A percentile compares a stretch with the other conserved stretches of the same genome.
These are phyloP conservation scores for Aspergillus terreus DNA, from an alignment of 2,329 filamentous ascomycete genomes.

Conservation along the genomic window DNA sequence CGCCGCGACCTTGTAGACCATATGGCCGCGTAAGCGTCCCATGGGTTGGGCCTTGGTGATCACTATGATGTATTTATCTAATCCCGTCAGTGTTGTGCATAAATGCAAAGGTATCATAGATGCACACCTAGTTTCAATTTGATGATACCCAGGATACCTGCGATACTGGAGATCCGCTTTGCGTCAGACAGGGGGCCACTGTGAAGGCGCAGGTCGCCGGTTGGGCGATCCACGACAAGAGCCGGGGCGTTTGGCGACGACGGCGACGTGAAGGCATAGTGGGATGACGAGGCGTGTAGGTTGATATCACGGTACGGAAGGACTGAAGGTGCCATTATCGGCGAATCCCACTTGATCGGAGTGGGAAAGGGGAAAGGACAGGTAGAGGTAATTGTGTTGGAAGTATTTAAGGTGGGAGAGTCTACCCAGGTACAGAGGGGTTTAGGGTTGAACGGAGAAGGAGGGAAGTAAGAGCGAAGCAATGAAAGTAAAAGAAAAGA, in stretches of 20 bases:
- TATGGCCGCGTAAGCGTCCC: conserved; percentile 88
- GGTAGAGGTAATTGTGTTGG: too few species aligned
- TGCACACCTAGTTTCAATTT: conserved; percentile 80
- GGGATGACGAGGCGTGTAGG: conserved; percentile 82
- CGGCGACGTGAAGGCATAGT: conserved; percentile 95
- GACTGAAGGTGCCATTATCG: conserved; percentile 31
- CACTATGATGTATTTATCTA: conserved; percentile 92
- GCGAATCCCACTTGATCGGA: conserved; percentile 1
- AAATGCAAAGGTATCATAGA: background rate
- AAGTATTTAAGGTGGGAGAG: too few species aligned
- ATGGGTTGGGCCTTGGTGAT: conserved; percentile 92
- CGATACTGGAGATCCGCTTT: conserved; percentile 88
- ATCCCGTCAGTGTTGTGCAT: conserved; percentile 15
- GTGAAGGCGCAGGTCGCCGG: conserved; percentile 81
- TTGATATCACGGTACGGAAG: conserved; percentile 95
- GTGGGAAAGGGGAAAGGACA: background rate
- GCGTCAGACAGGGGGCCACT: conserved; percentile 72
- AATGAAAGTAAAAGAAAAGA: background rate
- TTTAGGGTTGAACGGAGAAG: background rate
- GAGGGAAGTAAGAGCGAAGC: conserved; percentile 3
- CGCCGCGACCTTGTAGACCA: conserved; percentile 87
- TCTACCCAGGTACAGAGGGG: background rate
- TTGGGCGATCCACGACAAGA: conserved; percentile 84
- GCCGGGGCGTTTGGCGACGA: conserved; percentile 86
- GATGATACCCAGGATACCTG: conserved; percentile 90